Evolutionary conservation across 2,329 filamentous ascomycete genomes (phyloP).

Genomic region (Remersonia thermophila): DNA sequence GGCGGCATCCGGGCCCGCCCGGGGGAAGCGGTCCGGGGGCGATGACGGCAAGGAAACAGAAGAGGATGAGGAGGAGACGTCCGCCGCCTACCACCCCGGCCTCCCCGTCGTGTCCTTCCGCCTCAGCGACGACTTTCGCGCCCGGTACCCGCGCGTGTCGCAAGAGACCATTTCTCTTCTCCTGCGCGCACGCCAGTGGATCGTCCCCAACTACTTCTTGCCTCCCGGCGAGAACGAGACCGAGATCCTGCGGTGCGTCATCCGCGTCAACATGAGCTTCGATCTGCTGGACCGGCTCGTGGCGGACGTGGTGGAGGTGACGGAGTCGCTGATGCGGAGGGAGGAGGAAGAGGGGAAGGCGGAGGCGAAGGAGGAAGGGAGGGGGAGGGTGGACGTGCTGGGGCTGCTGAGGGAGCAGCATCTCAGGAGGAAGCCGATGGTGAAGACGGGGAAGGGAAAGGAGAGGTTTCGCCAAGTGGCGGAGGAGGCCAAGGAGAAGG

Average conservation of each 20-base stretch:
- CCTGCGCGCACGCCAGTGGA: conserved; percentile 55
- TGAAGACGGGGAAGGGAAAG: conserved; percentile 4
- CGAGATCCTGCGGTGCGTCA: conserved; percentile 55
- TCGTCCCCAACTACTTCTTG: conserved; percentile 58
- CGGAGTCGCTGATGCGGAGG: conserved; percentile 45
- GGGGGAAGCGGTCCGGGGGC: not conserved
- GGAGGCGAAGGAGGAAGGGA: no score
- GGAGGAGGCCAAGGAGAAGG: conserved; percentile 4
- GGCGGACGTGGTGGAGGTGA: conserved; percentile 46
- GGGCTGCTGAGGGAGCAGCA: not conserved
- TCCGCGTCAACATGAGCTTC: conserved; percentile 56
- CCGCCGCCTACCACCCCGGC: conserved; percentile 50
- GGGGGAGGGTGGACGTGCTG: conserved; percentile 22
- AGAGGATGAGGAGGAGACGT: conserved; percentile 31
- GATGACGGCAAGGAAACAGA: not conserved
- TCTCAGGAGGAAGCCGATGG: not conserved
- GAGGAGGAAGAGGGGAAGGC: conserved; percentile 38
- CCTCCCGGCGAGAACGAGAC: conserved; percentile 48
- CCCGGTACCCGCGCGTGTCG: conserved; percentile 48
- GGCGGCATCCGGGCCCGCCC: not conserved
- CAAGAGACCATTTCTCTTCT: conserved; percentile 52
- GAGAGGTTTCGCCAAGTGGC: conserved; percentile 4
- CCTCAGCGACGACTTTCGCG: conserved; percentile 48
- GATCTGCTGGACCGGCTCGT: conserved; percentile 53
- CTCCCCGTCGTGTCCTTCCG: conserved; percentile 58